phyloP scores from a whole-genome alignment of 345 rosid species.

The Schrenkiella parvula region DNA sequence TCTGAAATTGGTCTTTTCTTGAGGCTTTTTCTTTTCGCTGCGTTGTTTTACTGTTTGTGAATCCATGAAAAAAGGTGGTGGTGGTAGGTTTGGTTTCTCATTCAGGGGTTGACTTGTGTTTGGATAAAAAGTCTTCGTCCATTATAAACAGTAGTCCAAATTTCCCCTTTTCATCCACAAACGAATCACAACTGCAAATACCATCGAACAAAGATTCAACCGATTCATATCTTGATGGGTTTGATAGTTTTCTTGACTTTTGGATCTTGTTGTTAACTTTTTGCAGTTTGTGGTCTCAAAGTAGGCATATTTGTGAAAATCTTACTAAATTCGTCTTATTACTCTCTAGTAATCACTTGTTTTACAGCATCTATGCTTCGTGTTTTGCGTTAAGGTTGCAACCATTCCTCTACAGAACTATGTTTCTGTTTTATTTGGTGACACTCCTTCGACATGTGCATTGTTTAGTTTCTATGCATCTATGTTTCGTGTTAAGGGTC shows the following conservation, averaged over 20 bases:
- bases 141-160: constrained; percentile 5
- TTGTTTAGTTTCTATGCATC: not conserved
- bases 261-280: constrained; percentile 5
- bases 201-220: not conserved
- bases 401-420: not conserved
- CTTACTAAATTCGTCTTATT: not conserved
- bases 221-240: not conserved
- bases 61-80: constrained; percentile 73
- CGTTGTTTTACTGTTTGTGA: constrained; percentile 12
- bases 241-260: constrained; percentile 12
- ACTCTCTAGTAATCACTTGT: not conserved
- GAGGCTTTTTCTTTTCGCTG: not conserved
- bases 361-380: not conserved
- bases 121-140: constrained; percentile 18
- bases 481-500: not conserved
- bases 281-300: constrained; percentile 3
- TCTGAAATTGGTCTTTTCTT: constrained; percentile 33
- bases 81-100: constrained; percentile 37
- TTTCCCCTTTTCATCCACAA: not conserved
- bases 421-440: not conserved
- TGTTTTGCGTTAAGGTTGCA: not conserved
- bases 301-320: not conserved
- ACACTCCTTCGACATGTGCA: not conserved
- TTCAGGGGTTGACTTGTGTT: constrained; percentile 71
- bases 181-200: not conserved